These are phyloP conservation scores for Stephania japonica DNA, from an alignment of 164 flowering plant species.

Conservation along the genomic window DNA sequence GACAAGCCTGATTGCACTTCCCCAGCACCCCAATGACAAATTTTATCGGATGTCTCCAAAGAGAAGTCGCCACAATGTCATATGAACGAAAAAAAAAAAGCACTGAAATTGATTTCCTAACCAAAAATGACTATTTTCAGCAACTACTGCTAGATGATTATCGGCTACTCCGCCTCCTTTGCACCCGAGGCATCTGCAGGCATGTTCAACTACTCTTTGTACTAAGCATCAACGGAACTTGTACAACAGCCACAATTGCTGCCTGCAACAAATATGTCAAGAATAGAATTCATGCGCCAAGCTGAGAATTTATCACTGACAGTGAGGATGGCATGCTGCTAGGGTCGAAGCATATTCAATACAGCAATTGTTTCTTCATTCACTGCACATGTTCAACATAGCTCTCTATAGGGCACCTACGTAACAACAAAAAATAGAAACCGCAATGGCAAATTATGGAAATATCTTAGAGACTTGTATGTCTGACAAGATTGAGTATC, in stretches of 20 bases:
- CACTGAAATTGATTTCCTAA: constrained; percentile 10
- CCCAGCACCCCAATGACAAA: constrained; percentile 3
- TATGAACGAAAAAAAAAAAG: constrained; percentile 1
- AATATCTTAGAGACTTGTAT: neutral
- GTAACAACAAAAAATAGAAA: neutral
- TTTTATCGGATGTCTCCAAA: too few species aligned
- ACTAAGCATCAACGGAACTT: constrained; percentile 7
- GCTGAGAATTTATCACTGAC: constrained; percentile 4
- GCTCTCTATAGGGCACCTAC: constrained; percentile 7
- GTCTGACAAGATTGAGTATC: neutral
- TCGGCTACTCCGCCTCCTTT: constrained; percentile 7
- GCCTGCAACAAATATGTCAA: constrained; percentile 7
- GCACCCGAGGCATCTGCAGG: constrained; percentile 4
- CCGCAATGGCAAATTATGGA: neutral
- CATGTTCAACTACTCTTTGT: constrained; percentile 3
- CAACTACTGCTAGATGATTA: neutral
- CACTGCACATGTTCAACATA: constrained; percentile 11
- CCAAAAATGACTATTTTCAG: neutral
- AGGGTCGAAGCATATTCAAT: neutral
- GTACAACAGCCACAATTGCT: constrained; percentile 11
- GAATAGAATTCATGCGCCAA: constrained; percentile 10
- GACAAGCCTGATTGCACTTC: constrained; percentile 9
- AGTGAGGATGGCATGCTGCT: constrained; percentile 7
- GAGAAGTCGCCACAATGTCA: too few species aligned
- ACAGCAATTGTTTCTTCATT: constrained; percentile 1